Conservation (phyloP, 2,329 filamentous ascomycete species). For the Fusarium nisikadoi region DNA sequence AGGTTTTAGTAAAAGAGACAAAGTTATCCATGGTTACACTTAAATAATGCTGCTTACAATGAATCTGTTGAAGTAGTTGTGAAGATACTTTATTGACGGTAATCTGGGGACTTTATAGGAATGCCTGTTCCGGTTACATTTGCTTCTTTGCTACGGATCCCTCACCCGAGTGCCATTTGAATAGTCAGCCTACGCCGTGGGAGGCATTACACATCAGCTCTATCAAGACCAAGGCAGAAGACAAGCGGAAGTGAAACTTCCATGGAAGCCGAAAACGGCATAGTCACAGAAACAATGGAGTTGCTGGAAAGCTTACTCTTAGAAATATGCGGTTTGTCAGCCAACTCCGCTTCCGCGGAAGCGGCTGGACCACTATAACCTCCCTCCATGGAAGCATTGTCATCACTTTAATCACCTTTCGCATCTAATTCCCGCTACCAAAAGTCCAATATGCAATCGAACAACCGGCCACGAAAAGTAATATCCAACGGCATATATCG, state of each 20-base stretch:
- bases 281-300: neutral
- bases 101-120: neutral
- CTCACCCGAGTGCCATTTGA: neutral
- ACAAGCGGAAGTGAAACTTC: neutral
- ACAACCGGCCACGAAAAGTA: conserved; percentile 1
- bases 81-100: rapidly evolving
- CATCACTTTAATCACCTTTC: neutral
- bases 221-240: neutral
- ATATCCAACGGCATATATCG: rapidly evolving
- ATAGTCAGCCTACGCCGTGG: neutral
- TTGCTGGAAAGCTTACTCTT: neutral
- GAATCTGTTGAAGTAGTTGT: neutral
- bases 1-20: neutral
- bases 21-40: neutral
- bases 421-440: neutral
- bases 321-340: conserved; percentile 9
- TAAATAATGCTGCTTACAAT: neutral
- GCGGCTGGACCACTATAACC: neutral
- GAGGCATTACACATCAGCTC: neutral
- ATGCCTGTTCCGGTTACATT: rapidly evolving
- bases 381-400: neutral
- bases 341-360: conserved; percentile 14
- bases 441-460: neutral
- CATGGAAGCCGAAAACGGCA: neutral
- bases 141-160: neutral